Conservation (phyloP, 1,284 basidiomycete species). For the Entoloma clypeatum region DNA sequence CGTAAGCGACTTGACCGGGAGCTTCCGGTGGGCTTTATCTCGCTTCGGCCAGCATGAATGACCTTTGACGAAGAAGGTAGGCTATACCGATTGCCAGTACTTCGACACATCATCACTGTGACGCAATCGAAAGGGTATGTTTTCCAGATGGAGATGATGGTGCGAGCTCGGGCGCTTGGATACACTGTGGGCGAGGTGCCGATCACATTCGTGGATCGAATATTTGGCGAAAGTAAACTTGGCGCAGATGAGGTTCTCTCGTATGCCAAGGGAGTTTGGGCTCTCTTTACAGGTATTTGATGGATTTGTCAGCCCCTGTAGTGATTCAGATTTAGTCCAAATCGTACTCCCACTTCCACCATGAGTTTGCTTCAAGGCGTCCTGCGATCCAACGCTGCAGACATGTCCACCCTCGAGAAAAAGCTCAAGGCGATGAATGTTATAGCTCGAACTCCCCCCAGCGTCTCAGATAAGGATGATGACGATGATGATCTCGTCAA, state of each 20-base stretch:
- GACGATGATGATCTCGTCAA: constrained; percentile 72
- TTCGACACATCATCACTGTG: constrained; percentile 78
- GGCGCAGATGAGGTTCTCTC: constrained; percentile 85
- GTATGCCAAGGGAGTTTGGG: constrained; percentile 86
- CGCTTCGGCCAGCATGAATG: not conserved
- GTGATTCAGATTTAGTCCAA: constrained; percentile 3
- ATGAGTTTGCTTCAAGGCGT: constrained; percentile 77
- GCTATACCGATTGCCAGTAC: constrained; percentile 73
- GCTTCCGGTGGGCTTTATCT: constrained; percentile 59
- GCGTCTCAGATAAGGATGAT: constrained; percentile 42
- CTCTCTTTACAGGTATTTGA: constrained; percentile 70
- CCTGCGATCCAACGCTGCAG: constrained; percentile 55
- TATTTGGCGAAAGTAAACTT: constrained; percentile 90
- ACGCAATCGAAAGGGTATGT: constrained; percentile 89
- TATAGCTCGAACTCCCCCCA: constrained; percentile 8
- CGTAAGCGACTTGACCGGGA: constrained; percentile 84
- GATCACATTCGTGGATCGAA: constrained; percentile 90
- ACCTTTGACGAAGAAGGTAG: constrained; percentile 34
- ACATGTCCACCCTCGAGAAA: constrained; percentile 38
- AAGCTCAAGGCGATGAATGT: constrained; percentile 35
- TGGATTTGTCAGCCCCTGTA: constrained; percentile 24
- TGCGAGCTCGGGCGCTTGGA: constrained; percentile 76
- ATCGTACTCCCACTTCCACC: constrained; percentile 19
- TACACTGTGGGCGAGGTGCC: constrained; percentile 88
- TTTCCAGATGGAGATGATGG: constrained; percentile 98